These are phyloP conservation scores for Pyrenophora teres DNA, from an alignment of 2,329 filamentous ascomycete species.

Conservation along the genomic window DNA sequence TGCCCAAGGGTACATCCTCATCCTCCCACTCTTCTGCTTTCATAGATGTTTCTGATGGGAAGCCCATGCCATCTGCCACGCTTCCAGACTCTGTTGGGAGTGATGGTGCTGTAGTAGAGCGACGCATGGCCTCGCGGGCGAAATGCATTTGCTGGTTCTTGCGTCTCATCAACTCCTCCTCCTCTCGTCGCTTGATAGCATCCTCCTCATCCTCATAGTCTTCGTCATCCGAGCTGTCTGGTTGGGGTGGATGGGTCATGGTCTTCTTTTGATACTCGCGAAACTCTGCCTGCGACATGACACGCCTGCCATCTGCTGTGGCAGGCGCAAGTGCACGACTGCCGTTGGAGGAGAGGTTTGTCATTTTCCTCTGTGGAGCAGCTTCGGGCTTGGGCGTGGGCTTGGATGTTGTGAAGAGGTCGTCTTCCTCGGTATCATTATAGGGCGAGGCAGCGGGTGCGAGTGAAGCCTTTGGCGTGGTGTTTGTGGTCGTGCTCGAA, in stretches of 20 bases:
- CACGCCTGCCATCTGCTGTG: slow-evolving; percentile 24
- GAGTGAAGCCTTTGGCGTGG: slow-evolving; percentile 37
- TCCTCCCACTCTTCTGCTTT: slow-evolving; percentile 46
- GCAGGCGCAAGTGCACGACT: slow-evolving; percentile 16
- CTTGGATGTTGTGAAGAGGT: slow-evolving; percentile 35
- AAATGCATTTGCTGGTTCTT: slow-evolving; percentile 44
- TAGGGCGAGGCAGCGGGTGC: slow-evolving; percentile 23
- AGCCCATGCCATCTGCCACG: slow-evolving; percentile 32
- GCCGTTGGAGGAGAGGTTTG: slow-evolving; percentile 14
- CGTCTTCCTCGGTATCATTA: slow-evolving; percentile 36
- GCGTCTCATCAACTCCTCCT: slow-evolving; percentile 39
- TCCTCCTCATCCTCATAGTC: slow-evolving; percentile 49
- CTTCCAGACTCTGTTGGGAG: slow-evolving; percentile 20
- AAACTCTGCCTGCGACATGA: slow-evolving; percentile 44
- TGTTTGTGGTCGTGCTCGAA: slow-evolving; percentile 35
- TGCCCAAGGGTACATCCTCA: slow-evolving; percentile 47
- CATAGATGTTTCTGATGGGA: slow-evolving; percentile 43
- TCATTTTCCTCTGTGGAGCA: slow-evolving; percentile 8
- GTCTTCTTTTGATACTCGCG: slow-evolving; percentile 37
- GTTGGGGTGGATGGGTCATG: slow-evolving; percentile 28
- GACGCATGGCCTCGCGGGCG: slow-evolving; percentile 41
- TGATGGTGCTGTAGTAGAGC: slow-evolving; percentile 39
- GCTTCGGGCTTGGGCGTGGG: slow-evolving; percentile 12
- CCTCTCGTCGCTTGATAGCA: slow-evolving; percentile 38
- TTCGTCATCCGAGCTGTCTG: slow-evolving; percentile 40